These are phyloP conservation scores for Triticum timopheevii DNA, from an alignment of 176 grass and related monocot genomes.

Conservation along the genomic window DNA sequence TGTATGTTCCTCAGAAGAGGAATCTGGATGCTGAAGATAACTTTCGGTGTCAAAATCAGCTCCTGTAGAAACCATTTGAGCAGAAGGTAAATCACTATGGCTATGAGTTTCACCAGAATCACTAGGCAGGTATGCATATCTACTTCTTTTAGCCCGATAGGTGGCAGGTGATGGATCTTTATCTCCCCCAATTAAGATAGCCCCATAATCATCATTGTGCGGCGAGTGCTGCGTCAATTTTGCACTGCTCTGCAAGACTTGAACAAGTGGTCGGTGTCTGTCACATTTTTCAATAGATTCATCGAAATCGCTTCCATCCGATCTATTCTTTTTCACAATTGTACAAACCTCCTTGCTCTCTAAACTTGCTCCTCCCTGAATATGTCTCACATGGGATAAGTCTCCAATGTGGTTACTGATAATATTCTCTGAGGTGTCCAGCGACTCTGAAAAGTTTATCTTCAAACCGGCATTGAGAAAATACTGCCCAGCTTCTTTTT, in stretches of 20 bases:
- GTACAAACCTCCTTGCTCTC: conserved; percentile 37
- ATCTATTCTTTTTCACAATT: conserved; percentile 52
- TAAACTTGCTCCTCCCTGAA: conserved; percentile 28
- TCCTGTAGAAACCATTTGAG: conserved; percentile 43
- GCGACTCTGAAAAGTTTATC: conserved; percentile 42
- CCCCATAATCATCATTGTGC: conserved; percentile 44
- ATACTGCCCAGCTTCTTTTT: conserved; percentile 45
- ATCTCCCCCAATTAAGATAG: conserved; percentile 44
- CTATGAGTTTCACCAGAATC: conserved; percentile 74
- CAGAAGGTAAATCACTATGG: conserved; percentile 49
- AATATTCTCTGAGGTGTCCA: conserved; percentile 32
- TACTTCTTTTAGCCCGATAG: conserved; percentile 54
- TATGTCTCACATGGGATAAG: conserved; percentile 41
- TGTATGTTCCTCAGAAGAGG: conserved; percentile 62
- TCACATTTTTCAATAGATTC: conserved; percentile 74
- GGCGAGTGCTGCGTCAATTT: conserved; percentile 42
- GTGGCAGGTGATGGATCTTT: conserved; percentile 39
- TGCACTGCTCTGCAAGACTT: conserved; percentile 65
- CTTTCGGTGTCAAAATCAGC: conserved; percentile 63
- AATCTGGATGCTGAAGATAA: conserved; percentile 58
- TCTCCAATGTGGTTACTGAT: conserved; percentile 37
- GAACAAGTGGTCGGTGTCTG: conserved; percentile 48
- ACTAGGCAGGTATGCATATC: conserved; percentile 56
- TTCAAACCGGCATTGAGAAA: conserved; percentile 51
- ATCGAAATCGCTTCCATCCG: conserved; percentile 51